Conservation (phyloP, 176 grass and related monocot genomes). For the Pontederia paniculata region DNA sequence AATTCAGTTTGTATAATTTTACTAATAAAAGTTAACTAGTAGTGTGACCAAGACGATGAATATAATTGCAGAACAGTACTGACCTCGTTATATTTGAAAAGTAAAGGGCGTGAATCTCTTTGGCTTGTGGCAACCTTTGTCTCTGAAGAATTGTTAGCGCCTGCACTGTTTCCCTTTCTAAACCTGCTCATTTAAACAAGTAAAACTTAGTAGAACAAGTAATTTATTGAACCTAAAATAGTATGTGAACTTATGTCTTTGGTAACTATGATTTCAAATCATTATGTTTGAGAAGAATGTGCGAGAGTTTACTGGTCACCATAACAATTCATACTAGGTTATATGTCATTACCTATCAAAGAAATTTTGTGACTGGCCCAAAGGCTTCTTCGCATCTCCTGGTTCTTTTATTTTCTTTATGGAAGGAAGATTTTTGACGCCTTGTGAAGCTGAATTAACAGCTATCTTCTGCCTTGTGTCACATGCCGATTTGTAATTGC, state of each 20-base stretch:
- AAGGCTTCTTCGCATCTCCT: conserved; percentile 37
- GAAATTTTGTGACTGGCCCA: conserved; percentile 34
- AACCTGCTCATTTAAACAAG: conserved; percentile 31
- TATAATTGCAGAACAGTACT: background rate
- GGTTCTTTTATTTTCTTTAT: conserved; percentile 23
- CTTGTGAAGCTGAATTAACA: conserved; percentile 9
- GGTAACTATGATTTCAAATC: too few species aligned
- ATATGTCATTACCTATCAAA: conserved; percentile 54
- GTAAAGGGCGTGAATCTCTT: conserved; percentile 64
- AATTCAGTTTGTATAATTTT: background rate
- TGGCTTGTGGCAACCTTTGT: conserved; percentile 37
- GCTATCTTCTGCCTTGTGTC: conserved; percentile 19
- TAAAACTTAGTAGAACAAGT: background rate
- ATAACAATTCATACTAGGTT: background rate
- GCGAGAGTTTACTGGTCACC: too few species aligned
- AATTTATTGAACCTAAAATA: too few species aligned
- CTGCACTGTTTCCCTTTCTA: conserved; percentile 46
- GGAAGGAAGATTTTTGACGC: conserved; percentile 8
- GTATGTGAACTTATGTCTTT: too few species aligned
- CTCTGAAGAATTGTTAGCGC: conserved; percentile 23
- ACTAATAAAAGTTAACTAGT: background rate
- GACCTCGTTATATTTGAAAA: conserved; percentile 99
- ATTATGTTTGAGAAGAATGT: too few species aligned
- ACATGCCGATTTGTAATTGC: conserved; percentile 22
- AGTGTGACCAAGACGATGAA: background rate